phyloP scores from a whole-genome alignment of 306 rosid genomes.

The Hippophae rhamnoides region DNA sequence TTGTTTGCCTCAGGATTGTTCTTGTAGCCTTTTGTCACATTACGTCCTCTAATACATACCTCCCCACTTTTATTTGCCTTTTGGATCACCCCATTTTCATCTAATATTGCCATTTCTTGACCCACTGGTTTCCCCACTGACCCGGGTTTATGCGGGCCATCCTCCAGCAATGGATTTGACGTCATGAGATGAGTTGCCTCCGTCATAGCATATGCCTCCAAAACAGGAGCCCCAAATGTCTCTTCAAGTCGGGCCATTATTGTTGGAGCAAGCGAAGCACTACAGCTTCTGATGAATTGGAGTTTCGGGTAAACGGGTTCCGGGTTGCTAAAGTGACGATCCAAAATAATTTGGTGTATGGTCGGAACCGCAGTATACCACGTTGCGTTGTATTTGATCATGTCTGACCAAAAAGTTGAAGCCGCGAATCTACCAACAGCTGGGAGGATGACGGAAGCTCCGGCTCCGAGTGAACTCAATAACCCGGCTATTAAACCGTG shows the following conservation, averaged over 20 bases:
- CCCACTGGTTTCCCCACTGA: constrained; percentile 66
- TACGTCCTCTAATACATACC: constrained; percentile 49
- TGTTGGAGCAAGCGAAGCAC: constrained; percentile 57
- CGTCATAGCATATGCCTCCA: constrained; percentile 74
- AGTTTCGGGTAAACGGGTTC: constrained; percentile 47
- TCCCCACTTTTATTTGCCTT: constrained; percentile 30
- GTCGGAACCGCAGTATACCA: constrained; percentile 74
- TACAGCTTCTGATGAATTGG: constrained; percentile 60
- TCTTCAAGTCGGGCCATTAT: constrained; percentile 44
- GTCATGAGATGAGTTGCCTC: constrained; percentile 58
- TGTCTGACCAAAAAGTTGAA: constrained; percentile 58
- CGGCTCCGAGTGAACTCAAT: constrained; percentile 44
- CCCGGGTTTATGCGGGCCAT: constrained; percentile 56
- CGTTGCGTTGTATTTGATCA: constrained; percentile 38
- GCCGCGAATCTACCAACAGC: constrained; percentile 56
- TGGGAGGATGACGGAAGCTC: constrained; percentile 42
- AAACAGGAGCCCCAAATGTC: constrained; percentile 51
- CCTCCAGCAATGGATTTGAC: constrained; percentile 52
- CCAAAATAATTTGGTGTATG: constrained; percentile 59
- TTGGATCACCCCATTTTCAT: constrained; percentile 32
- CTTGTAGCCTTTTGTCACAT: constrained; percentile 57
- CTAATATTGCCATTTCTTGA: constrained; percentile 43
- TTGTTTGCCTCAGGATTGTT: constrained; percentile 39
- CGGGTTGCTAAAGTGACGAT: constrained; percentile 40
- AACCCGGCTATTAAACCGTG: constrained; percentile 49